Percentiles rank a stretch among this genome's conserved stretches.
These are phyloP conservation scores for Scutellaria baicalensis DNA, from an alignment of 257 asterid genomes.

Conservation along the genomic window DNA sequence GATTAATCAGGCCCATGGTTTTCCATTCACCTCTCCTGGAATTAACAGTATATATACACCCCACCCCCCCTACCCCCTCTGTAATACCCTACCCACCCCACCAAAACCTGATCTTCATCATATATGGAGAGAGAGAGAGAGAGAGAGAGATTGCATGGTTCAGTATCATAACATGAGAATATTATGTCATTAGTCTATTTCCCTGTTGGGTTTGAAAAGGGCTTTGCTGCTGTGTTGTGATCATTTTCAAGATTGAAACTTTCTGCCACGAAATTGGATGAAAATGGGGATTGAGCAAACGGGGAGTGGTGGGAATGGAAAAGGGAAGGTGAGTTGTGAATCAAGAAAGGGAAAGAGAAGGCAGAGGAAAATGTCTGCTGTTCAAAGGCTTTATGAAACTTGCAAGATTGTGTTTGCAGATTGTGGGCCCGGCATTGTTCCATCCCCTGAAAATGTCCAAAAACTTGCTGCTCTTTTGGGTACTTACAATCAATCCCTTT, in stretches of 20 bases:
- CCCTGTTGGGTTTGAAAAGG: background rate
- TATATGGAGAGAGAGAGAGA: background rate
- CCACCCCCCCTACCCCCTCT: conserved; percentile 5
- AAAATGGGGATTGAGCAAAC: conserved; percentile 62
- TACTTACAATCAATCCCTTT: conserved; percentile 13
- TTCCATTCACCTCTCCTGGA: conserved; percentile 22
- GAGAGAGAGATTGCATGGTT: background rate
- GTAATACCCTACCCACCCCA: conserved; percentile 4
- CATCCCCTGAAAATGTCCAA: conserved; percentile 57
- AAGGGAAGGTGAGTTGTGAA: conserved; percentile 36
- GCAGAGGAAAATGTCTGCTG: conserved; percentile 34
- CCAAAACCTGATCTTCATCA: background rate
- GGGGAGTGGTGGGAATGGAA: conserved; percentile 32
- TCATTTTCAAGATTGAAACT: background rate
- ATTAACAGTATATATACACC: conserved; percentile 21
- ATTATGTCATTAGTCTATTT: conserved; percentile 2
- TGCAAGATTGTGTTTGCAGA: conserved; percentile 72
- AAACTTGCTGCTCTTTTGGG: conserved; percentile 68
- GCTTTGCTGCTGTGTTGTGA: background rate
- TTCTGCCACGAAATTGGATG: conserved; percentile 14
- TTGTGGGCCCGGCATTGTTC: conserved; percentile 82
- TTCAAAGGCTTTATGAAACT: conserved; percentile 69
- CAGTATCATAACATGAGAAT: background rate
- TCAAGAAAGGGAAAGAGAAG: conserved; percentile 40
- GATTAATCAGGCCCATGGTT: conserved; percentile 51